Percentiles rank a stretch among this genome's conserved stretches.
These are phyloP conservation scores for Paraleonurus japonicus DNA, from an alignment of 257 asterid genomes.

Conservation along the genomic window DNA sequence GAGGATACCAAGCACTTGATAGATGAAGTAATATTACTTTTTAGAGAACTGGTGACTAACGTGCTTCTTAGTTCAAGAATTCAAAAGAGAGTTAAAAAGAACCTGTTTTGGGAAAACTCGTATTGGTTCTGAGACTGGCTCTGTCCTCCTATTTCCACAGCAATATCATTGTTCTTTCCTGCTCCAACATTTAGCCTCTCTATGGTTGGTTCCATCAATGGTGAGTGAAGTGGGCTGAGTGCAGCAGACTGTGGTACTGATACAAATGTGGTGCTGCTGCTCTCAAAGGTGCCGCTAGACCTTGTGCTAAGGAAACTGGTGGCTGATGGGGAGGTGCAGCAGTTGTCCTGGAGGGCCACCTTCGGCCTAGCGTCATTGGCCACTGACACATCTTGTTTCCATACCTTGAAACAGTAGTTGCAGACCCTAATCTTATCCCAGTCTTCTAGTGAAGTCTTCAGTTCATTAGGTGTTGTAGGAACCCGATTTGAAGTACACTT, in stretches of 20 bases:
- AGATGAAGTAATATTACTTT: neutral
- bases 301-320: conserved; percentile 76
- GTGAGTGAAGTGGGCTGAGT: conserved; percentile 57
- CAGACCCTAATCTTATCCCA: conserved; percentile 82
- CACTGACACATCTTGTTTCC: conserved; percentile 51
- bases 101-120: conserved; percentile 63
- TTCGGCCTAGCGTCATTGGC: conserved; percentile 47
- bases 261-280: conserved; percentile 54
- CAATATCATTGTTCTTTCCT: conserved; percentile 35
- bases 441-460: conserved; percentile 44
- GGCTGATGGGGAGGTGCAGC: conserved; percentile 59
- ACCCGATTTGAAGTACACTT: conserved; percentile 85
- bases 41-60: neutral
- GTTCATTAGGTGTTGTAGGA: conserved; percentile 44
- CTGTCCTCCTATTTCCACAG: conserved; percentile 35
- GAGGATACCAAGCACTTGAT: neutral
- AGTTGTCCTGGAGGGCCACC: conserved; percentile 46
- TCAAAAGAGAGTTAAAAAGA: conserved; percentile 24
- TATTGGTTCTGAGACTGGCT: conserved; percentile 37
- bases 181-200: conserved; percentile 46
- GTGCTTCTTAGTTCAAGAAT: conserved; percentile 16
- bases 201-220: conserved; percentile 48
- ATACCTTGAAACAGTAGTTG: conserved; percentile 75
- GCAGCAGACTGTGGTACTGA: conserved; percentile 60
- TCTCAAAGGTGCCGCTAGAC: conserved; percentile 75